Evolutionary conservation across 345 rosid species (phyloP), one percentile per base, ranked within the genome.

Genomic region (Gossypium mustelinum): DNA sequence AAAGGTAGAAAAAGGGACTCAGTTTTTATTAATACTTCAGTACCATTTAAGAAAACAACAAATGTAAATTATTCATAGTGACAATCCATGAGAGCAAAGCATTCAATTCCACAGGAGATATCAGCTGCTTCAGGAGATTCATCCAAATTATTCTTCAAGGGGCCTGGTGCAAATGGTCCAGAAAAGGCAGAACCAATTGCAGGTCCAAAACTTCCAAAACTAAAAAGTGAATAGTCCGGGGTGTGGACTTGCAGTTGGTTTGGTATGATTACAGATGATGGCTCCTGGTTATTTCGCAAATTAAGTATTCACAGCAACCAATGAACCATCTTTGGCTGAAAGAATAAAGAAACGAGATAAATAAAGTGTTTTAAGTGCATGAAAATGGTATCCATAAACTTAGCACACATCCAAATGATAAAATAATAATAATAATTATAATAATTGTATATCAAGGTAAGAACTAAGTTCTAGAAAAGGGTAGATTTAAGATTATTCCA

Each of bases 161-260:
- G 81, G 82, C 80, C 82, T 67, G 94, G 78, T 65, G 85, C 84
- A 81, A 82, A 86, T 64, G 86, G 77, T 70, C 78, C 90, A 56
- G 90, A 76, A 72, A 85, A 84, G n/a, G 72, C 68, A 72, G 88
- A 77, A 81, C 81, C 70, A 62, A 83, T 70, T 50, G 83, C 88
- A 75, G 95, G 47, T 82, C 93, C 97, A 84, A 95, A 95, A 75
- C 97, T 95, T 67, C 99, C 99, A 79, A 95, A 95, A 81, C 97
- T 93, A 87, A 95, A 86, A 81, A 90, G 98, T 2, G 93, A 85
- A 85, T 96, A 93, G 52, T 90, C 97, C 45, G 84, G 81, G 43
- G 89, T 72, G 78, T 95, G 92, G 75, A 95, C 87, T 84, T 90
- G 92, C 74, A 91, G 85, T 82, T 95, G 99, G 81, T 88, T 85